These are phyloP conservation scores for Solioccasus polychromus DNA, from an alignment of 768 basidiomycete species.

Conservation along the genomic window DNA sequence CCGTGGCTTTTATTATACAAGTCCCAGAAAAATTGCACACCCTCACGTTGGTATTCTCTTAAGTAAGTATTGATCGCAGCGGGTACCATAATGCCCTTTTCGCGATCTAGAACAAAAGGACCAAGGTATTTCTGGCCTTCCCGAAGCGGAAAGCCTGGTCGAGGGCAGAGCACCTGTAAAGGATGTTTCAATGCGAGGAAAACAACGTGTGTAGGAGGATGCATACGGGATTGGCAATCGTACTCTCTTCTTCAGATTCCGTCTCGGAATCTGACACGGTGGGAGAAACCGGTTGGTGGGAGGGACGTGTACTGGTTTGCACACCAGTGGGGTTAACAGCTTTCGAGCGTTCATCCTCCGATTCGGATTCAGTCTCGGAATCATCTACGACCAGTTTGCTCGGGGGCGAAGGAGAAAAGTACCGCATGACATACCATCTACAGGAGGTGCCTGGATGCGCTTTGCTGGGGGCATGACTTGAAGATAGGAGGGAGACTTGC, in stretches of 20 bases:
- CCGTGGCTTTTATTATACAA: slow-evolving; percentile 68
- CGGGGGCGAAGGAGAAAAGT: background rate
- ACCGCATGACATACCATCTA: slow-evolving; percentile 16
- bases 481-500: slow-evolving; percentile 21
- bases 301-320: background rate
- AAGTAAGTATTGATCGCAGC: slow-evolving; percentile 78
- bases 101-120: slow-evolving; percentile 50
- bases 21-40: slow-evolving; percentile 76
- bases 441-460: slow-evolving; percentile 11
- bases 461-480: slow-evolving; percentile 14
- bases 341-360: slow-evolving; percentile 26
- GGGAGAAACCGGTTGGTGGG: slow-evolving; percentile 3
- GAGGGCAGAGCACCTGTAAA: slow-evolving; percentile 40
- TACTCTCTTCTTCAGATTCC: slow-evolving; percentile 42
- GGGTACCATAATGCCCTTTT: slow-evolving; percentile 51
- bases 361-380: slow-evolving; percentile 49
- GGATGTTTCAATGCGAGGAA: background rate
- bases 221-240: slow-evolving; percentile 31
- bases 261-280: slow-evolving; percentile 35
- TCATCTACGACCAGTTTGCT: slow-evolving; percentile 23
- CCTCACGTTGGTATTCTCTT: slow-evolving; percentile 89
- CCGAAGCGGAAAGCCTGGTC: slow-evolving; percentile 53
- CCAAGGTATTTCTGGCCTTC: slow-evolving; percentile 41
- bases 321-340: slow-evolving; percentile 10
- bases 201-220: background rate